phyloP scores from a whole-genome alignment of 2,329 filamentous ascomycete genomes.

The Cryphonectria parasitica region DNA sequence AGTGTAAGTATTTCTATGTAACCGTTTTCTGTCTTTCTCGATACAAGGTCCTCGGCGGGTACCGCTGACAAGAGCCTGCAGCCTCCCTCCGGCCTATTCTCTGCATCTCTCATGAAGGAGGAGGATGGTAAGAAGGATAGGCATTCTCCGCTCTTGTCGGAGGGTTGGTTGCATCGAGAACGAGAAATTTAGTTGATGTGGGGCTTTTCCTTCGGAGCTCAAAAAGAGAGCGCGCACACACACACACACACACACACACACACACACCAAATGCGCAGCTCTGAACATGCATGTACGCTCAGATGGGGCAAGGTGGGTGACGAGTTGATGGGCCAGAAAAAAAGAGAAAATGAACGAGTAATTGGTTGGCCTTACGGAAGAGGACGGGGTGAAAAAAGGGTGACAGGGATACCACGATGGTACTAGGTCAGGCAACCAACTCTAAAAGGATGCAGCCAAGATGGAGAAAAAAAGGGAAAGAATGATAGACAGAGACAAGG shows the following conservation, averaged over 20 bases:
- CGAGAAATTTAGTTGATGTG: neutral
- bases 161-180: constrained; percentile 12
- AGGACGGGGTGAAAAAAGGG: too few relatives aligned
- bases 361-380: neutral
- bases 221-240: neutral
- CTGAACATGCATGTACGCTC: neutral
- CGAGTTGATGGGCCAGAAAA: neutral
- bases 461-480: neutral
- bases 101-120: constrained; percentile 1
- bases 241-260: neutral
- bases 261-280: too few relatives aligned
- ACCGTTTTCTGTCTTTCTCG: constrained; percentile 1
- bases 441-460: neutral
- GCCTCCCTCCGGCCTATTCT: neutral
- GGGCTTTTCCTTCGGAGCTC: neutral
- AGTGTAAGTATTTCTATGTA: constrained; percentile 10
- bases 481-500: neutral
- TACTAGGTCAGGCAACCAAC: neutral
- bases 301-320: neutral
- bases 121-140: neutral
- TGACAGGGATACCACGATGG: neutral
- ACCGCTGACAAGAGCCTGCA: constrained; percentile 14
- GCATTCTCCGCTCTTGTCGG: constrained; percentile 16
- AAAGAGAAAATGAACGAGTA: neutral
- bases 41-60: constrained; percentile 8